Base-by-base conservation (phyloP, 345 rosid genomes). In the Carallia pectinifolia region DNA sequence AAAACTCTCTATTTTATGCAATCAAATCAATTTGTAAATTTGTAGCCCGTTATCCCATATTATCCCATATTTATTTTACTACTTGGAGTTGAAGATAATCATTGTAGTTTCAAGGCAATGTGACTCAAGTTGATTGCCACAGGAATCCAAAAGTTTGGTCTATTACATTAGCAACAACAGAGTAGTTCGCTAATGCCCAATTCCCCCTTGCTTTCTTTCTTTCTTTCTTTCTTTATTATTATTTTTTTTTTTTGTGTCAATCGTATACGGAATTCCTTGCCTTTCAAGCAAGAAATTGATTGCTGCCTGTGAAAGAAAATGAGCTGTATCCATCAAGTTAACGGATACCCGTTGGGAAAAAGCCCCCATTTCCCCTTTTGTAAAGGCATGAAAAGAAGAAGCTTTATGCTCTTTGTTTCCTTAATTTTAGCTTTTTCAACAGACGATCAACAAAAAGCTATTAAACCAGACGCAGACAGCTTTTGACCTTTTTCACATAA, bases 341-440 rank as follows among this genome's bases (percentile, higher is more conserved):
- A 44, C 39, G 10, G 19, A 59, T 68, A 31, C 72, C 58, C 30
- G 40, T 58, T 58, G 37, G 16, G 52, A 38, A 38, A 39, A 63
- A 12, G 16, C 9, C n/a, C 18, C 50, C 47, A 66, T 66, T 53
- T 40, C 40, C 61, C 60, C 16, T 56, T 44, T 56, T 31, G 44
- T 4, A 6, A 65, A 55, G 50, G 55, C 4, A 27, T 6, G 39
- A 33, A 29, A 48, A 27, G 34, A 36, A 27, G 15, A 0, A 60
- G 36, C 65, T 58, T 59, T 66, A 66, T 73, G 56, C 71, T 3
- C 33, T 39, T 1, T 61, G 71, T 53, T 73, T 73, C 66, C 76
- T 50, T 66, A 18, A 36, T 58, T 50, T 65, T 19, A 13, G 48
- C 56, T 66, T 72, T 72, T 8, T n/a, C 6, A 23, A 27, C 23